These are phyloP conservation scores for Paspalum notatum DNA, from an alignment of 176 grass and related monocot species.

Conservation along the genomic window DNA sequence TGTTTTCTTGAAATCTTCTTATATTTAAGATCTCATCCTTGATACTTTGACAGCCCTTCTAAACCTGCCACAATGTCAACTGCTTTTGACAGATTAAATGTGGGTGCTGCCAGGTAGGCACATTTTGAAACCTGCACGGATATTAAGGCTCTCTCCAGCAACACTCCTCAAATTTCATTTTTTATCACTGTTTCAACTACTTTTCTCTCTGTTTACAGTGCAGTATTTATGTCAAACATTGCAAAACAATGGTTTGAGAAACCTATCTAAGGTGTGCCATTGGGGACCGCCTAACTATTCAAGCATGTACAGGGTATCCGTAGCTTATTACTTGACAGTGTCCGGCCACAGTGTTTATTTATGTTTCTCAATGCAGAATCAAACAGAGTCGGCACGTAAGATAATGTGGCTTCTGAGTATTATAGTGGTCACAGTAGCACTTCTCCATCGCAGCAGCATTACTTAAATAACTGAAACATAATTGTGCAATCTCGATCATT, in stretches of 20 bases:
- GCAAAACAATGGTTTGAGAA: too few relatives aligned
- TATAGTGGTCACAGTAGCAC: background rate
- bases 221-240: too few relatives aligned
- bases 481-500: too few relatives aligned
- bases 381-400: background rate
- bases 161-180: too few relatives aligned
- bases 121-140: background rate
- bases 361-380: slow-evolving; percentile 2
- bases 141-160: too few relatives aligned
- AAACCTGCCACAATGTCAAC: background rate
- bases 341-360: background rate
- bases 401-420: background rate
- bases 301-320: background rate
- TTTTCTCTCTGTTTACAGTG: too few relatives aligned
- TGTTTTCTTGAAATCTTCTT: background rate
- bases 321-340: background rate
- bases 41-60: background rate
- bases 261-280: too few relatives aligned
- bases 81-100: background rate
- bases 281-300: too few relatives aligned
- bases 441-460: background rate
- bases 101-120: background rate
- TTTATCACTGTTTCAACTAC: too few relatives aligned
- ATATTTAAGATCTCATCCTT: background rate
- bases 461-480: too few relatives aligned